Evolutionary conservation across 2,329 filamentous ascomycete genomes (phyloP).

Genomic region (Aspergillus alliaceus): DNA sequence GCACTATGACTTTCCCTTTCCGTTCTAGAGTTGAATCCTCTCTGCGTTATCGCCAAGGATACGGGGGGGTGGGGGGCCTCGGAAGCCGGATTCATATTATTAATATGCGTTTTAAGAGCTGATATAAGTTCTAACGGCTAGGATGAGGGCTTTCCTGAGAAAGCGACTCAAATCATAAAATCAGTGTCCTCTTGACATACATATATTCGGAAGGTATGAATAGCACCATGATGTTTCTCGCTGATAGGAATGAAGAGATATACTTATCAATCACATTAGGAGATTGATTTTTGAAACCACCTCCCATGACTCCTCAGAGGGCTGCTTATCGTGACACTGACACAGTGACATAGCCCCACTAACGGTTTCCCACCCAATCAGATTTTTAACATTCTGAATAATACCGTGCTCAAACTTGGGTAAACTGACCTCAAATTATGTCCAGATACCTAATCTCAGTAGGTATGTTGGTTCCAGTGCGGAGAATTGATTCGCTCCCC

Average conservation of each 20-base stretch:
- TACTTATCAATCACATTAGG: neutral
- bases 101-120: neutral
- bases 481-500: slow-evolving; percentile 1
- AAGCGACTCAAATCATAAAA: neutral
- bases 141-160: neutral
- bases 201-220: too few relatives aligned
- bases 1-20: neutral
- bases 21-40: neutral
- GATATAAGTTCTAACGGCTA: neutral
- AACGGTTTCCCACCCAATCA: neutral
- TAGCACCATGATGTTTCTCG: neutral
- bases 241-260: neutral
- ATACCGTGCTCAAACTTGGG: neutral
- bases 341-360: neutral
- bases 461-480: neutral
- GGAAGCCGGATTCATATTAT: neutral
- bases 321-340: neutral
- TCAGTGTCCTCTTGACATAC: too few relatives aligned
- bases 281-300: neutral
- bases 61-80: too few relatives aligned
- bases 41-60: neutral
- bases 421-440: neutral
- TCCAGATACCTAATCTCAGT: neutral
- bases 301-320: neutral
- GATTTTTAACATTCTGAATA: neutral